Evolutionary conservation across 129 eudicot species (phyloP), one percentile per base, ranked within the genome.

Genomic region (Smallanthus sonchifolius): DNA sequence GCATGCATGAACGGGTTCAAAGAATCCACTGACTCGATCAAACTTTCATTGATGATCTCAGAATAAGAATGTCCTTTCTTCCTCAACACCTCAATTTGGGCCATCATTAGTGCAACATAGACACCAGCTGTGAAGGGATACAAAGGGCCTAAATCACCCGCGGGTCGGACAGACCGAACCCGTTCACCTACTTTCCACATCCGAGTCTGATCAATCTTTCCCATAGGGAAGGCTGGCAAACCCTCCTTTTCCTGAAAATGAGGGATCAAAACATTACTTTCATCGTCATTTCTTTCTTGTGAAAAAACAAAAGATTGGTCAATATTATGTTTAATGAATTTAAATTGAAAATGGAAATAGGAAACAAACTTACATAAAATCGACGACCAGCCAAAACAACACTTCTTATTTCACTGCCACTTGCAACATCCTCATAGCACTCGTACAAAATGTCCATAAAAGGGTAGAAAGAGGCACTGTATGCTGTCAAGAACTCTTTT

Each of bases 1-100:
- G 98, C 98, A 74, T 94, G 98, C 97, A 94, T 94, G 86, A 94
- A 94, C 0, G 98, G 98, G 83, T 94, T 94, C 77, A 94, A 73
- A 0, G 98, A 94, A 75, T 94, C 98, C 30, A 94, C 98, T 2
- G 97, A 80, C 81, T 94, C 98, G 9, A 94, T 94, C 81, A 94
- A 84, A 79, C 98, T 94, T 75, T 94, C 98, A 19, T 94, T 94
- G n/a, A 94, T 94, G 62, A 94, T 94, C 86, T 94, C 98, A 0
- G 98, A 94, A 72, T 86, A 94, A 16, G 98, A 90, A 59, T 94
- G 98, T 9, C 98, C 98, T 75, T 94, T 94, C 90, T 88, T 94
- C 85, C 97, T 90, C 86, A 94, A 70, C 37, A 94, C 80, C 85
- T 94, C 98, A 36, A 94, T 94, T 96, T 93, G 98, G 47, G 98